Evolutionary conservation across 225 moss, liverwort and hornwort genomes (phyloP).

Genomic region (Bryum argenteum): DNA sequence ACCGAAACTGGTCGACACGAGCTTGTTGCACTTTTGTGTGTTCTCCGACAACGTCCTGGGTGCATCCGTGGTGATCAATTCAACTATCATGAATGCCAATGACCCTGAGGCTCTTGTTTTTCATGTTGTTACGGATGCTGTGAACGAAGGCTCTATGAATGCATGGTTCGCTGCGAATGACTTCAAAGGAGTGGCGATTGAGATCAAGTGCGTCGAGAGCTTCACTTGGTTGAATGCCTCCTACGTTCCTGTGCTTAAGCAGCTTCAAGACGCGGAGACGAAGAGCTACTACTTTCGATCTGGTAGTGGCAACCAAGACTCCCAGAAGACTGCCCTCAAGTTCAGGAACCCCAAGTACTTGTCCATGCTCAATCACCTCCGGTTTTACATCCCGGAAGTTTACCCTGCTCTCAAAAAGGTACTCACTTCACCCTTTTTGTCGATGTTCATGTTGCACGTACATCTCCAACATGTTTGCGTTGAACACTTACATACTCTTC

Average conservation of each 20-base stretch:
- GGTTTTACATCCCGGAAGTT: constrained; percentile 65
- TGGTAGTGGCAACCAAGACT: constrained; percentile 17
- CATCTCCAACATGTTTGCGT: no score
- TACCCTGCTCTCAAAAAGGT: constrained; percentile 57
- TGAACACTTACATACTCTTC: no score
- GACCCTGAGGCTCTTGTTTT: constrained; percentile 69
- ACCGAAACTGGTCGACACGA: constrained; percentile 49
- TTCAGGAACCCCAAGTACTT: constrained; percentile 77
- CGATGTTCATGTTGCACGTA: no score
- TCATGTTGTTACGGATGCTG: constrained; percentile 79
- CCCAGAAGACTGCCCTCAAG: constrained; percentile 55
- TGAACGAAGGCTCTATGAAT: constrained; percentile 80
- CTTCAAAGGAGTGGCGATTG: constrained; percentile 59
- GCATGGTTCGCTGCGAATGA: constrained; percentile 69
- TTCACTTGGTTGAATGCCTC: constrained; percentile 84
- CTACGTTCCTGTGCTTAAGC: constrained; percentile 84
- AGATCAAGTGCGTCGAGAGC: constrained; percentile 69
- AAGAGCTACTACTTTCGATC: constrained; percentile 78
- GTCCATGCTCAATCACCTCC: constrained; percentile 64
- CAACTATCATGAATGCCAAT: constrained; percentile 66
- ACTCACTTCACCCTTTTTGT: neutral
- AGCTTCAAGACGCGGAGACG: constrained; percentile 72
- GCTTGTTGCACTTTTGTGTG: constrained; percentile 70
- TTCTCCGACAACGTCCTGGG: constrained; percentile 91
- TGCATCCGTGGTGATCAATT: constrained; percentile 80